Percentiles rank a stretch among this genome's conserved stretches.
Conservation (phyloP, 1,284 basidiomycete genomes). For the Gymnopus androsaceus region DNA sequence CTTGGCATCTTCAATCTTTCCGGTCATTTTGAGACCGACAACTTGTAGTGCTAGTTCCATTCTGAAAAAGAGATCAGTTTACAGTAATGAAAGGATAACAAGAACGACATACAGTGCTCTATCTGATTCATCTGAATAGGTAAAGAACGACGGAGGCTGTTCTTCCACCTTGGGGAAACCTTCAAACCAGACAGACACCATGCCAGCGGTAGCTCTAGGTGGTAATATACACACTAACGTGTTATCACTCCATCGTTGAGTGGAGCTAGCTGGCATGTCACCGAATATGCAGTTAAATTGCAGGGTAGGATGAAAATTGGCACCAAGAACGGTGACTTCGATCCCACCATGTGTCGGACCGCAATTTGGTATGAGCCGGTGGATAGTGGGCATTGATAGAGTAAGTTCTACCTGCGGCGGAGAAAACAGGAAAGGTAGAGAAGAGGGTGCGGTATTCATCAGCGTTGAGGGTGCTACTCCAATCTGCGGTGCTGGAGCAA, state of each 20-base stretch:
- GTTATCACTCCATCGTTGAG: conserved; percentile 91
- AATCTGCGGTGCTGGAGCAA: background rate
- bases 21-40: conserved; percentile 95
- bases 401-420: conserved; percentile 24
- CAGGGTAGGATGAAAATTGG: conserved; percentile 78
- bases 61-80: conserved; percentile 40
- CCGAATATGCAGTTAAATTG: conserved; percentile 86
- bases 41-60: conserved; percentile 96
- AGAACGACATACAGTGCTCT: conserved; percentile 69
- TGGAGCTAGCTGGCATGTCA: conserved; percentile 78
- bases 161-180: conserved; percentile 66
- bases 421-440: conserved; percentile 26
- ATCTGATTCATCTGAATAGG: conserved; percentile 90
- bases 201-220: conserved; percentile 79
- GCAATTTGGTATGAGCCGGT: conserved; percentile 86
- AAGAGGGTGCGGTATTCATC: conserved; percentile 18
- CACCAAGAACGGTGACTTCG: conserved; percentile 92
- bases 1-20: conserved; percentile 89
- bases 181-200: conserved; percentile 89
- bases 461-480: background rate
- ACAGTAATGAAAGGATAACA: conserved; percentile 16
- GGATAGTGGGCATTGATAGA: conserved; percentile 60
- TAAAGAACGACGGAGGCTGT: conserved; percentile 70
- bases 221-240: conserved; percentile 93
- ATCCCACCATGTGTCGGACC: conserved; percentile 94